Evolutionary conservation across 2,329 filamentous ascomycete genomes (phyloP).

Genomic region (Capronia epimyces): DNA sequence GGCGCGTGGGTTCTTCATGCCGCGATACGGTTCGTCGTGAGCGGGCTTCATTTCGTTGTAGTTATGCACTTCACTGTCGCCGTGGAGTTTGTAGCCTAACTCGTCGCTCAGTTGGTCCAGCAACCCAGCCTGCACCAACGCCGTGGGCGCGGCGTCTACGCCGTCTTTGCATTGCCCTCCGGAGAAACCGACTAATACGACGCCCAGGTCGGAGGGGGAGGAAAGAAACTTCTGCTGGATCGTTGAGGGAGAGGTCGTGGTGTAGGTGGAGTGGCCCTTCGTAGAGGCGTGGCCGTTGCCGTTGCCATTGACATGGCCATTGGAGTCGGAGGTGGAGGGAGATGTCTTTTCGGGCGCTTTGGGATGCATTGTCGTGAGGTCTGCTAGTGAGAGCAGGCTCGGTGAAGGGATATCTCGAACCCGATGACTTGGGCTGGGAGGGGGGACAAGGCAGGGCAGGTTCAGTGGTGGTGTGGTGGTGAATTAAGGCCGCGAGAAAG

Average conservation of each 20-base stretch:
- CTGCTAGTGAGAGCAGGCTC: neutral
- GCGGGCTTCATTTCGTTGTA: slow-evolving; percentile 61
- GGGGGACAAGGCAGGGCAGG: too few species aligned
- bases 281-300: slow-evolving; percentile 8
- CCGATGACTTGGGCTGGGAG: too few species aligned
- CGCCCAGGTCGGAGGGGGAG: slow-evolving; percentile 71
- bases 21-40: slow-evolving; percentile 51
- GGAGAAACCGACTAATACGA: slow-evolving; percentile 93
- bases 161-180: slow-evolving; percentile 92
- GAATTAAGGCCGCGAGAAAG: neutral
- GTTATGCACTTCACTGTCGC: slow-evolving; percentile 74
- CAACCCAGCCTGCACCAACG: slow-evolving; percentile 81
- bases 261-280: slow-evolving; percentile 18
- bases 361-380: slow-evolving; percentile 9
- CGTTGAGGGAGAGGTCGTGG: slow-evolving; percentile 52
- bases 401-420: neutral
- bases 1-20: slow-evolving; percentile 88
- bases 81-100: slow-evolving; percentile 80
- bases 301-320: slow-evolving; percentile 5
- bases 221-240: slow-evolving; percentile 71
- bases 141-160: slow-evolving; percentile 83
- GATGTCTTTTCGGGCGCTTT: slow-evolving; percentile 17
- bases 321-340: slow-evolving; percentile 12
- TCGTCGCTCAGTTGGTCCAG: slow-evolving; percentile 77
- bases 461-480: neutral